phyloP scores from a whole-genome alignment of 2,329 filamentous ascomycete genomes.

The Zymoseptoria tritici region DNA sequence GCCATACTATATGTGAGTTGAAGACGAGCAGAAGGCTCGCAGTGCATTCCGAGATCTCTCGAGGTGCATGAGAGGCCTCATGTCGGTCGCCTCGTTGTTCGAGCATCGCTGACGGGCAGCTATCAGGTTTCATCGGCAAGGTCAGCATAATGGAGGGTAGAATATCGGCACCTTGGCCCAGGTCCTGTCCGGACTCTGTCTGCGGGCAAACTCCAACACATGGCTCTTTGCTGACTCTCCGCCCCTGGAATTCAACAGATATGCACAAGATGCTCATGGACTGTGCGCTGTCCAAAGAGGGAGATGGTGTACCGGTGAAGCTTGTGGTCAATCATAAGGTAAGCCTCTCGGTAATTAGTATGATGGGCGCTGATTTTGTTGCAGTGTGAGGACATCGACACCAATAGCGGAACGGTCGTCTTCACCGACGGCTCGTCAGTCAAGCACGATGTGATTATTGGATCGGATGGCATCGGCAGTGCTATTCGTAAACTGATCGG shows the following conservation, averaged over 20 bases:
- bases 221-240: not conserved
- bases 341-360: slow-evolving; percentile 28
- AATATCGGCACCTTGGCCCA: too few species aligned
- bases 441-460: slow-evolving; percentile 54
- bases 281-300: slow-evolving; percentile 44
- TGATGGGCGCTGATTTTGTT: slow-evolving; percentile 5
- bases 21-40: too few species aligned
- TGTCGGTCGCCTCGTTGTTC: too few species aligned
- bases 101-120: too few species aligned
- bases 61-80: too few species aligned
- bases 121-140: slow-evolving; percentile 50
- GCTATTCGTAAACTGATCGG: slow-evolving; percentile 56
- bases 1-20: slow-evolving; percentile 49
- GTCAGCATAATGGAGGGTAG: not conserved
- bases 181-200: not conserved
- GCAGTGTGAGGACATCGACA: slow-evolving; percentile 46
- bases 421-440: slow-evolving; percentile 47
- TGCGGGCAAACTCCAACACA: not conserved
- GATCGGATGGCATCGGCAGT: slow-evolving; percentile 62
- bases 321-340: slow-evolving; percentile 49
- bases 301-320: slow-evolving; percentile 47
- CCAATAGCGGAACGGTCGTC: slow-evolving; percentile 37
- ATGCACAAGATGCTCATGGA: slow-evolving; percentile 63
- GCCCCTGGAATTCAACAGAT: slow-evolving; percentile 28
- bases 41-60: too few species aligned